Evolutionary conservation across 805 yeast species (phyloP), one percentile per base, ranked within the genome.

Genomic region (Kodamaea leandrae): DNA sequence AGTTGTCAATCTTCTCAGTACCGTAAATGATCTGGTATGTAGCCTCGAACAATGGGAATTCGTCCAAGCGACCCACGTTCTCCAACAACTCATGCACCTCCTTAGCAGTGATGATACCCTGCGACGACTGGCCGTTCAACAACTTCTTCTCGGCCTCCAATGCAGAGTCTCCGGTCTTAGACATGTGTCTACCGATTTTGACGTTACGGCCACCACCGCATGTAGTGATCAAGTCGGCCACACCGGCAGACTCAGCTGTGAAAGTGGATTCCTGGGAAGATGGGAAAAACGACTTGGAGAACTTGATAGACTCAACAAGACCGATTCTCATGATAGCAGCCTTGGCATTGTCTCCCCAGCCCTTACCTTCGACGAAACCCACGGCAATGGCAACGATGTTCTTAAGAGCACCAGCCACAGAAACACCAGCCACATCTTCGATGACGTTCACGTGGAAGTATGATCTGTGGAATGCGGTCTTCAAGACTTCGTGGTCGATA

Each of bases 331-430:
- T 70, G 49, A 70, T 61, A 32, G 75, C 75, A 27, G 74, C 61
- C 58, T 69, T 70, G 46, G 75, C 74, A 44, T 70, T 70, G 58
- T 70, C 75, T 52, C 75, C 75, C 75, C 75, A 70, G 35, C 73
- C 73, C 42, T 60, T 59, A 29, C 75, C 75, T 52, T 68, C 74
- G 32, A 70, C 74, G 43, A 70, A 66, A 18, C 75, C 75, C 17
- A 68, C 75, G 6, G 72, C 69, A 37, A 65, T 58, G 29, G 75
- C 75, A 36, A 70, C 75, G 20, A 70, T 64, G 47, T 70, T 70
- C 56, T 70, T 70, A 53, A 70, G 60, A 2, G 75, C 75, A 42
- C 75, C 75, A 20, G 75, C 75, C 13, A 68, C 66, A 10, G 74
- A 68, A 8, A 67, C 71, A 42, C 75, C 75, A 12, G 69, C 66